Evolutionary conservation across 73 alveolate species (phyloP).

Genomic region (Diophrys sp.): DNA sequence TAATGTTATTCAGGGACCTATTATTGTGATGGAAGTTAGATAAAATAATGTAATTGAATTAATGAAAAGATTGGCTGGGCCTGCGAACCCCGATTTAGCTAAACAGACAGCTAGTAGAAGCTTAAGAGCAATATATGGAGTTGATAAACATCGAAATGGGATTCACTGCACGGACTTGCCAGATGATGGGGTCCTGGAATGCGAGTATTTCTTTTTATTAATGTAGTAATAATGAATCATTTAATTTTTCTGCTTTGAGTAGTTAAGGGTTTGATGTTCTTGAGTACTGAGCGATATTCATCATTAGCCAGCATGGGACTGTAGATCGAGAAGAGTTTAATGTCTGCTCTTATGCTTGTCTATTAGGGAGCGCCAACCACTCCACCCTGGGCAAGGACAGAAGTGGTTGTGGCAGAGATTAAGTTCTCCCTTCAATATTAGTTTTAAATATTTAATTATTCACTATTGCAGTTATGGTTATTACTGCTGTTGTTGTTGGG

Average conservation of each 20-base stretch:
- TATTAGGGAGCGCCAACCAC: no score
- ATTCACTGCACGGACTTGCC: constrained; percentile 61
- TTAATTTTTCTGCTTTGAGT: background rate
- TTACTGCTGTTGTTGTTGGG: no score
- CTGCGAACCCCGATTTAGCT: constrained; percentile 49
- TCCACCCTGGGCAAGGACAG: no score
- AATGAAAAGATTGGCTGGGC: constrained; percentile 48
- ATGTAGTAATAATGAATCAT: constrained; percentile 12
- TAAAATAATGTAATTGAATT: constrained; percentile 58
- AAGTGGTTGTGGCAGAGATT: no score
- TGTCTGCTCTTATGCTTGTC: background rate
- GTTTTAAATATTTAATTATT: no score
- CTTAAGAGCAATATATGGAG: constrained; percentile 48
- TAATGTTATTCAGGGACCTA: constrained; percentile 49
- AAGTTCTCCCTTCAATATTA: no score
- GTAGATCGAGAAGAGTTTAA: no score
- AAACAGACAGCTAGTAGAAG: constrained; percentile 15
- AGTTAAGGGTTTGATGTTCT: no score
- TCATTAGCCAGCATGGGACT: no score
- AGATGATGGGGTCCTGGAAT: constrained; percentile 66
- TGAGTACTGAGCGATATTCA: no score
- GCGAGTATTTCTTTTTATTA: constrained; percentile 53
- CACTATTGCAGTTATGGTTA: no score
- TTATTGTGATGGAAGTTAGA: constrained; percentile 58
- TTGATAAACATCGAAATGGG: constrained; percentile 54